Conservation (phyloP, 768 basidiomycete genomes). For the Hericium erinaceus region DNA sequence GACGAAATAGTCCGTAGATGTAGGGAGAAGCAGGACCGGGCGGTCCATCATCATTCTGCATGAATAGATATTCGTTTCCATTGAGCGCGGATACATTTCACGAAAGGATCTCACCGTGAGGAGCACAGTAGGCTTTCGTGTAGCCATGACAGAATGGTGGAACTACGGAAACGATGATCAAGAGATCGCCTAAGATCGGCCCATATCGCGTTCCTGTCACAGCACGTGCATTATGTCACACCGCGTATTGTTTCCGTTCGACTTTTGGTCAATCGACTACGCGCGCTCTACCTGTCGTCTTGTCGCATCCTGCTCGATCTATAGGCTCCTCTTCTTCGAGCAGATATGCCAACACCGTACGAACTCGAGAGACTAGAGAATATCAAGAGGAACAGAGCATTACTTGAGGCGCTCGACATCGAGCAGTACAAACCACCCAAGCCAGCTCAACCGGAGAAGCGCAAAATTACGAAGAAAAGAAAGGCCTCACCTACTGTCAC, state of each 20-base stretch:
- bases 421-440: background rate
- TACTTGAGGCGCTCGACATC: background rate
- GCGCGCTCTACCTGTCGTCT: background rate
- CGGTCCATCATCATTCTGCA: constrained; percentile 79
- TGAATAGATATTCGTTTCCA: too few species aligned
- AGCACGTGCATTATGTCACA: background rate
- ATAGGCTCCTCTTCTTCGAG: background rate
- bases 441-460: background rate
- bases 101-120: too few species aligned
- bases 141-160: too few species aligned
- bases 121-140: too few species aligned
- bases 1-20: constrained; percentile 58
- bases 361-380: constrained; percentile 4
- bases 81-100: too few species aligned
- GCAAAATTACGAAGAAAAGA: background rate
- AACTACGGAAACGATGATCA: too few species aligned
- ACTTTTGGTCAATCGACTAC: background rate
- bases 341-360: constrained; percentile 10
- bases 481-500: too few species aligned
- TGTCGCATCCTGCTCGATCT: background rate
- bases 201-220: background rate
- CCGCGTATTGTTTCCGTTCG: background rate
- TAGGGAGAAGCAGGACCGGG: constrained; percentile 68
- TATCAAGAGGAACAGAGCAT: constrained; percentile 1
- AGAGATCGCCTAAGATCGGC: too few species aligned